Evolutionary conservation across 179 eudicot species (phyloP).

Genomic region (Spergularia azorica): DNA sequence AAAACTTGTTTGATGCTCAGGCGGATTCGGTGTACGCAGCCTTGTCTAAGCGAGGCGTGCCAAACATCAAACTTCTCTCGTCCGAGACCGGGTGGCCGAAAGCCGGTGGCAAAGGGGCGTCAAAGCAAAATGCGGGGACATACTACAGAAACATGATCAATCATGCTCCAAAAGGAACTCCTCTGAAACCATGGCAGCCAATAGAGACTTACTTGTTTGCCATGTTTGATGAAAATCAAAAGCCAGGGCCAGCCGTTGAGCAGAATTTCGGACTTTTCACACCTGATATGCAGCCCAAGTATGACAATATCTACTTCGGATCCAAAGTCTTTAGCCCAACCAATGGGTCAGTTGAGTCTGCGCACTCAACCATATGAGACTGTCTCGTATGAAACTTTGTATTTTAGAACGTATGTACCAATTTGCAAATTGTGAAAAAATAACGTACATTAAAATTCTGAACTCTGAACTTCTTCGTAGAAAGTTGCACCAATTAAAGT

Average conservation of each 20-base stretch:
- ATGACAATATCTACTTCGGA: background rate
- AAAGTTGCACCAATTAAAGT: too few species aligned
- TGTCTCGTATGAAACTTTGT: too few species aligned
- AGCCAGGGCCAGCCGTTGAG: background rate
- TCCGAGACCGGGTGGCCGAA: slow-evolving; percentile 23
- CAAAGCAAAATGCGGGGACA: slow-evolving; percentile 20
- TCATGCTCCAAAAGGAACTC: background rate
- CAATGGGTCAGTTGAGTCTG: too few species aligned
- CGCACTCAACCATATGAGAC: too few species aligned
- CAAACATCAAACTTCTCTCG: slow-evolving; percentile 21
- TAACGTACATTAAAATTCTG: too few species aligned
- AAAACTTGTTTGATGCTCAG: slow-evolving; percentile 49
- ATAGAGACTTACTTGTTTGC: slow-evolving; percentile 20
- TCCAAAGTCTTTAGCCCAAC: too few species aligned
- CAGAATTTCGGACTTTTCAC: background rate
- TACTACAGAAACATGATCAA: background rate
- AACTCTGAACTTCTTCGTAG: too few species aligned
- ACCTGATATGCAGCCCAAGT: background rate
- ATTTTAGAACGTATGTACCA: too few species aligned
- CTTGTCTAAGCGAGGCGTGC: slow-evolving; percentile 28
- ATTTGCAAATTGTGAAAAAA: too few species aligned
- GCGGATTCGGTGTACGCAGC: slow-evolving; percentile 41
- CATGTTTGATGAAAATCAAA: slow-evolving; percentile 5
- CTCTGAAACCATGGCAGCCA: slow-evolving; percentile 11
- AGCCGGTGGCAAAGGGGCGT: too few species aligned